Percentiles rank a stretch among this genome's conserved stretches.
phyloP scores from a whole-genome alignment of 1,284 basidiomycete genomes.

The Vanrija sp. region DNA sequence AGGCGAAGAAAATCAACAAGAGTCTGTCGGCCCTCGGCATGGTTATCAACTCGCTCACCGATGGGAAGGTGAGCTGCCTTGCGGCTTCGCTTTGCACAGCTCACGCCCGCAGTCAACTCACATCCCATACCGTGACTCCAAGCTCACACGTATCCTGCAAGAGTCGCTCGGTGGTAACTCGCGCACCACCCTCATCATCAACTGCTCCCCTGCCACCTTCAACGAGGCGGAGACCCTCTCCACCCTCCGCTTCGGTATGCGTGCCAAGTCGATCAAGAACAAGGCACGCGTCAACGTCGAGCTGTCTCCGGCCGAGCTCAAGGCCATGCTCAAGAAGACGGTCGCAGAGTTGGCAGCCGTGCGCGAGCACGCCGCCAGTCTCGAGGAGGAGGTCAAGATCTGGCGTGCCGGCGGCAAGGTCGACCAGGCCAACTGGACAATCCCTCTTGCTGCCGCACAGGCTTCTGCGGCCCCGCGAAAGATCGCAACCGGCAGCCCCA shows the following conservation, averaged over 20 bases:
- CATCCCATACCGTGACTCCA: slow-evolving; percentile 98
- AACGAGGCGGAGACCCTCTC: slow-evolving; percentile 97
- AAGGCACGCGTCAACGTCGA: slow-evolving; percentile 98
- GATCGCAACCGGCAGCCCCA: slow-evolving; percentile 57
- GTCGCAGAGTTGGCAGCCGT: slow-evolving; percentile 78
- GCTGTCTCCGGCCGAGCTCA: slow-evolving; percentile 93
- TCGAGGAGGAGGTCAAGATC: slow-evolving; percentile 85
- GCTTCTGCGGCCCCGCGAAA: slow-evolving; percentile 48
- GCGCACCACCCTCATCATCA: slow-evolving; percentile 97
- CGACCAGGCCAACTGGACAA: slow-evolving; percentile 78
- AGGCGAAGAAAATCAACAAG: slow-evolving; percentile 99
- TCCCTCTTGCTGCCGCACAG: slow-evolving; percentile 39
- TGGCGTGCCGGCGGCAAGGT: slow-evolving; percentile 89
- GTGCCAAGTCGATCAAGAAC: slow-evolving; percentile 99
- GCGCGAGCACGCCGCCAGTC: slow-evolving; percentile 78
- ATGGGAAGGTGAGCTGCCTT: slow-evolving; percentile 68
- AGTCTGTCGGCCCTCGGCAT: slow-evolving; percentile 95
- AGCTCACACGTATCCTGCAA: slow-evolving; percentile 98
- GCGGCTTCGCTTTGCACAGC: neutral
- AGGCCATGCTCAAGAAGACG: slow-evolving; percentile 84
- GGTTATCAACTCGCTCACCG: slow-evolving; percentile 99
- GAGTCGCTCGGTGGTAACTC: slow-evolving; percentile 99
- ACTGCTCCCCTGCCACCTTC: slow-evolving; percentile 95
- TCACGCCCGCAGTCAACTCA: slow-evolving; percentile 71
- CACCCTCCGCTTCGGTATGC: slow-evolving; percentile 96